Evolutionary conservation across 2,329 filamentous ascomycete genomes (phyloP).

Genomic region (Biscogniauxia marginata): DNA sequence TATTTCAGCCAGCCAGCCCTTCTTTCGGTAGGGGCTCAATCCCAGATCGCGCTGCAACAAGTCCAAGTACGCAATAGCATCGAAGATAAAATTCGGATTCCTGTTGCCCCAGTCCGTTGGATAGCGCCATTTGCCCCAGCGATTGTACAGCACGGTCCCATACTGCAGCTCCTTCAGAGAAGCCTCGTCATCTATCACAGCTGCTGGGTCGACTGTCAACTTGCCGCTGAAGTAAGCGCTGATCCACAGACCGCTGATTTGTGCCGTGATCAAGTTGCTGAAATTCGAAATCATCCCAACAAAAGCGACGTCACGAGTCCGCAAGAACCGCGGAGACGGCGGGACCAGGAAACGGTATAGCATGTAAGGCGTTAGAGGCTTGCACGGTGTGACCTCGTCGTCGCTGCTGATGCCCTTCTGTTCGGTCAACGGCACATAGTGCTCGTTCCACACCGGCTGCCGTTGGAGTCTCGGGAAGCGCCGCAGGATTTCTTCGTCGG

Average conservation of each 20-base stretch:
- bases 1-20: constrained; percentile 49
- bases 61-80: constrained; percentile 72
- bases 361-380: constrained; percentile 37
- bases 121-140: constrained; percentile 70
- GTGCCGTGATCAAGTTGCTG: constrained; percentile 43
- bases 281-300: constrained; percentile 45
- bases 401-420: constrained; percentile 40
- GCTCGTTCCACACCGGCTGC: constrained; percentile 42
- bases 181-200: constrained; percentile 27
- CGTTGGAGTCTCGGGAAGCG: constrained; percentile 48
- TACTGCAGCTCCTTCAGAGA: constrained; percentile 45
- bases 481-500: constrained; percentile 49
- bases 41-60: constrained; percentile 65
- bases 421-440: constrained; percentile 39
- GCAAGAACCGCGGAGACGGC: constrained; percentile 32
- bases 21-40: constrained; percentile 55
- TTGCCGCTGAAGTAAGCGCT: constrained; percentile 53
- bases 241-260: constrained; percentile 53
- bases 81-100: constrained; percentile 72
- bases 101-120: constrained; percentile 62
- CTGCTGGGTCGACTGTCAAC: constrained; percentile 10
- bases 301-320: constrained; percentile 46
- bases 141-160: constrained; percentile 62
- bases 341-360: constrained; percentile 47
- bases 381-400: constrained; percentile 23